phyloP scores from a whole-genome alignment of 495 filamentous ascomycete species.

The Neurospora sp. region DNA sequence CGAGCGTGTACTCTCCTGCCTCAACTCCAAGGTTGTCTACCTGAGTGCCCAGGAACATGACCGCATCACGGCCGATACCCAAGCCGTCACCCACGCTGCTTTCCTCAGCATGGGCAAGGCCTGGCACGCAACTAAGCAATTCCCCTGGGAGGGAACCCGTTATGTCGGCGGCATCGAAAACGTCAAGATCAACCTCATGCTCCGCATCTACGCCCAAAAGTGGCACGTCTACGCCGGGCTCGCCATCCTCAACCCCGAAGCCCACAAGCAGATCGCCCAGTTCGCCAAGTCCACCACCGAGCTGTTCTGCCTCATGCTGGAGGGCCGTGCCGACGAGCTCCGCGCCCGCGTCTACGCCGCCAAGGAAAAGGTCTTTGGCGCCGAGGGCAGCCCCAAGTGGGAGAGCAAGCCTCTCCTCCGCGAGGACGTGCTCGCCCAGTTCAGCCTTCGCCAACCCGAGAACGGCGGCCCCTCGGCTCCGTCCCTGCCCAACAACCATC shows the following conservation, averaged over 20 bases:
- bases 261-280: slow-evolving; percentile 83
- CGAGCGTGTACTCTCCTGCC: slow-evolving; percentile 66
- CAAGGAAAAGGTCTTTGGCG: slow-evolving; percentile 67
- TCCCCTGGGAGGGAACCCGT: slow-evolving; percentile 88
- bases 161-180: slow-evolving; percentile 98
- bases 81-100: slow-evolving; percentile 94
- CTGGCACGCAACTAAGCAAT: slow-evolving; percentile 86
- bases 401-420: slow-evolving; percentile 58
- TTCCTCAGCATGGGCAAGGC: slow-evolving; percentile 96
- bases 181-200: slow-evolving; percentile 94
- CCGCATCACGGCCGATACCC: slow-evolving; percentile 94
- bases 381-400: slow-evolving; percentile 34
- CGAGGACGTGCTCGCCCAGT: slow-evolving; percentile 79
- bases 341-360: slow-evolving; percentile 67
- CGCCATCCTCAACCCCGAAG: slow-evolving; percentile 89
- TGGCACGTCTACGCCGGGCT: slow-evolving; percentile 99
- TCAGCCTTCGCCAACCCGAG: slow-evolving; percentile 50
- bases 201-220: slow-evolving; percentile 95
- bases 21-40: slow-evolving; percentile 72
- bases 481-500: slow-evolving; percentile 79
- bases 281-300: slow-evolving; percentile 90
- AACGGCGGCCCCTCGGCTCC: slow-evolving; percentile 15
- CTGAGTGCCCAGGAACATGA: slow-evolving; percentile 83
- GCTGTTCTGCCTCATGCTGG: slow-evolving; percentile 91
- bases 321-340: slow-evolving; percentile 71